A percentile compares a stretch with the other conserved stretches of the same genome.
Conservation (phyloP, 352 stramenopile species). For the Pythium scleroteichum region DNA sequence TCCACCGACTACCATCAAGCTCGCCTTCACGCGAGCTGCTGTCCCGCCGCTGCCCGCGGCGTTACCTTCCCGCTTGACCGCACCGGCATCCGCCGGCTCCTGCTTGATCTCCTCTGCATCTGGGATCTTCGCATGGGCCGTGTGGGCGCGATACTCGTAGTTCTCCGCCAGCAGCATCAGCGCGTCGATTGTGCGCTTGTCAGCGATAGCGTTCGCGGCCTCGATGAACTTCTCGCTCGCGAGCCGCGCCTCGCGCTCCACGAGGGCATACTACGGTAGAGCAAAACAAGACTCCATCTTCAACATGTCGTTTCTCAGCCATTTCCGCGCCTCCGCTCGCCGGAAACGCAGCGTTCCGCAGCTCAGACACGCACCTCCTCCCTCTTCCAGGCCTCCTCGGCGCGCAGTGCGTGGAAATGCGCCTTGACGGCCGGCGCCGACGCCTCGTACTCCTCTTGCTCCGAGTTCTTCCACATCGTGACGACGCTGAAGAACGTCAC, state of each 20-base stretch:
- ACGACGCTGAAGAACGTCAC: background rate
- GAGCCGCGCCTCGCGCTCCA: conserved; percentile 68
- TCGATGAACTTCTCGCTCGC: conserved; percentile 72
- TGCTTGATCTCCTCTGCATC: conserved; percentile 26
- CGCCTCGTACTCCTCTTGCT: conserved; percentile 73
- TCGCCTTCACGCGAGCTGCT: background rate
- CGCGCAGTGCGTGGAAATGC: conserved; percentile 74
- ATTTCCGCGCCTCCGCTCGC: background rate
- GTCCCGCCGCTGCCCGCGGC: background rate
- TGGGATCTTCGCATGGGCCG: conserved; percentile 41
- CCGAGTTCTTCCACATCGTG: conserved; percentile 55
- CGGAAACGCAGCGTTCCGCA: background rate
- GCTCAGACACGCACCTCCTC: conserved; percentile 47
- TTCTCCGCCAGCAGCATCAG: conserved; percentile 73
- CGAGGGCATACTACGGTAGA: conserved; percentile 49
- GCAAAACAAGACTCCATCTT: background rate
- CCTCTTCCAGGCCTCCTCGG: conserved; percentile 57
- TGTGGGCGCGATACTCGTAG: conserved; percentile 75
- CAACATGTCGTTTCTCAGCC: conserved; percentile 4
- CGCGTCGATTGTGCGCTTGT: conserved; percentile 72
- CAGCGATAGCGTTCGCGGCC: conserved; percentile 50
- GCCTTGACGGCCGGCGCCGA: conserved; percentile 74
- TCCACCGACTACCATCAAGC: conserved; percentile 9
- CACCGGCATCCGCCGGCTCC: background rate
- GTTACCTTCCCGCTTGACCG: background rate